Evolutionary conservation across 78 protist genomes (phyloP).

Genomic region (Acrasis kona): DNA sequence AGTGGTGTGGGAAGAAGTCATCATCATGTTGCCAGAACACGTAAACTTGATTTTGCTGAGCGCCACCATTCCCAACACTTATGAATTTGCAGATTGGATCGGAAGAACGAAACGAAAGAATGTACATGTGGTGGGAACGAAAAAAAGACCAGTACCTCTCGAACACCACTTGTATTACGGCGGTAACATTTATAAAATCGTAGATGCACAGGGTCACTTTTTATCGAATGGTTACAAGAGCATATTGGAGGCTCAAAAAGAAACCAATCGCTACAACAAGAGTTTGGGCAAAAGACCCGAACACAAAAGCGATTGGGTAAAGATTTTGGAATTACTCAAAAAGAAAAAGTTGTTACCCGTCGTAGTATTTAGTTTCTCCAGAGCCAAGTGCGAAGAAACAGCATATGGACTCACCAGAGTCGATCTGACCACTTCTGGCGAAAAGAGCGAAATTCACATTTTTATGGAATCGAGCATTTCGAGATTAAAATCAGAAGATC

Average conservation of each 20-base stretch:
- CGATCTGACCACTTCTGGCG: slow-evolving; percentile 56
- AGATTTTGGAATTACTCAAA: slow-evolving; percentile 27
- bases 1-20: slow-evolving; percentile 94
- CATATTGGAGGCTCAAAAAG: neutral
- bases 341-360: slow-evolving; percentile 50
- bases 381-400: slow-evolving; percentile 57
- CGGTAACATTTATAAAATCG: neutral
- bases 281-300: neutral
- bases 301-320: slow-evolving; percentile 35
- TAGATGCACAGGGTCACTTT: neutral
- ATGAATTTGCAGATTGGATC: slow-evolving; percentile 91
- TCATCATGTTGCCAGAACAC: slow-evolving; percentile 77
- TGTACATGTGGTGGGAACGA: slow-evolving; percentile 67
- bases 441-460: slow-evolving; percentile 44
- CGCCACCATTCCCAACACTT: slow-evolving; percentile 90
- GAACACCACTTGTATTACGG: slow-evolving; percentile 50
- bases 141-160: slow-evolving; percentile 85
- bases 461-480: slow-evolving; percentile 40
- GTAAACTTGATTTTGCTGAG: slow-evolving; percentile 72
- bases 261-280: neutral
- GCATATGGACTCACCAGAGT: slow-evolving; percentile 31
- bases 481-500: slow-evolving; percentile 25
- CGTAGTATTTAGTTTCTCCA: slow-evolving; percentile 73
- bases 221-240: neutral
- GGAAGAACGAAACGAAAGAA: slow-evolving; percentile 52